Conservation (phyloP, 2,329 filamentous ascomycete species). For the Pezicula neosporulosa region DNA sequence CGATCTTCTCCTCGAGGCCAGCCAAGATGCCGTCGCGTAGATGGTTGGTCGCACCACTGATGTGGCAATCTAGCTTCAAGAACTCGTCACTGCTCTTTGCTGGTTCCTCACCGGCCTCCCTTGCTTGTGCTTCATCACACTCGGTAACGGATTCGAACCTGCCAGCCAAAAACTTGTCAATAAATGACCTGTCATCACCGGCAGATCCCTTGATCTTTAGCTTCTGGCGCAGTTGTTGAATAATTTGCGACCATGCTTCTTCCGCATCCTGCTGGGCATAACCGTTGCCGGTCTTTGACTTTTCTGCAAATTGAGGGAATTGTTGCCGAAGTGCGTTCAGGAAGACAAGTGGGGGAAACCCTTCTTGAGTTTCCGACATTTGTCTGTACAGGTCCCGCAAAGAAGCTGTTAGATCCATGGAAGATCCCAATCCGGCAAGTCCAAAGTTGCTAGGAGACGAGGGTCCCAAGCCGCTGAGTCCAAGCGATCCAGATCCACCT, state of each 20-base stretch:
- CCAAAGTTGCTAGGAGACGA: slow-evolving; percentile 42
- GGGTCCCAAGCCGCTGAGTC: slow-evolving; percentile 36
- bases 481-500: slow-evolving; percentile 33
- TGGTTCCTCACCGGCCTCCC: slow-evolving; percentile 69
- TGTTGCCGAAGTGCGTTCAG: slow-evolving; percentile 72
- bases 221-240: slow-evolving; percentile 77
- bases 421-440: slow-evolving; percentile 39
- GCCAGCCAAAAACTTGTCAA: slow-evolving; percentile 89
- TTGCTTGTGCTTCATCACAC: slow-evolving; percentile 79
- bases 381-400: slow-evolving; percentile 81
- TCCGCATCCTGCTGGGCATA: slow-evolving; percentile 99
- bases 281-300: slow-evolving; percentile 73
- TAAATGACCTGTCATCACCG: slow-evolving; percentile 59
- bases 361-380: slow-evolving; percentile 85
- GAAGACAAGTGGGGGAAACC: slow-evolving; percentile 81
- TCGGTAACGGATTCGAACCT: slow-evolving; percentile 74
- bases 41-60: slow-evolving; percentile 83
- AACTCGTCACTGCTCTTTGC: slow-evolving; percentile 70
- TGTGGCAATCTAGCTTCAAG: slow-evolving; percentile 94
- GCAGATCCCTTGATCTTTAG: slow-evolving; percentile 59
- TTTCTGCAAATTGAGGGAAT: slow-evolving; percentile 93
- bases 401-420: slow-evolving; percentile 70
- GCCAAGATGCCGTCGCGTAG: slow-evolving; percentile 82
- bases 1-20: slow-evolving; percentile 80
- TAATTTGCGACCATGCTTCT: slow-evolving; percentile 95